Evolutionary conservation across 257 asterid genomes (phyloP).

Genomic region (Nicotiana undulata): DNA sequence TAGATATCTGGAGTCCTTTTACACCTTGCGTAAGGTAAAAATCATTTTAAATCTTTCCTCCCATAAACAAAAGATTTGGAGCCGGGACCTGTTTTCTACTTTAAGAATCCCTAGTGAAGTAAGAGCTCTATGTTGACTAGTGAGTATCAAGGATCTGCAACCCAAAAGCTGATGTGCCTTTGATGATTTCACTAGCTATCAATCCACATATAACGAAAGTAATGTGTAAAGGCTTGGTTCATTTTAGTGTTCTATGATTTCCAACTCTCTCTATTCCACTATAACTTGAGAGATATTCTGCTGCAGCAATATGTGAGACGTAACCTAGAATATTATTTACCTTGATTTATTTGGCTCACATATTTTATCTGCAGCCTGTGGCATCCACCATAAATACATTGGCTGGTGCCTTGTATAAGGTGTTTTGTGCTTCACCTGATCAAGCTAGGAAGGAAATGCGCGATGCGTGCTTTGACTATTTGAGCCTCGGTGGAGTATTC

Average conservation of each 20-base stretch:
- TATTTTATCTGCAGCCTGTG: conserved; percentile 40
- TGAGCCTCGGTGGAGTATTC: conserved; percentile 54
- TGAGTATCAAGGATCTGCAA: neutral
- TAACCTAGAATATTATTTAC: neutral
- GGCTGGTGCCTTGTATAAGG: conserved; percentile 55
- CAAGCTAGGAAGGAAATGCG: conserved; percentile 62
- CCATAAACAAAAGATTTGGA: neutral
- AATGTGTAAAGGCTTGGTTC: neutral
- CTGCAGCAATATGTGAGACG: neutral
- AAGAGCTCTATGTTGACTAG: neutral
- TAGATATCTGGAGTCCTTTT: conserved; percentile 49
- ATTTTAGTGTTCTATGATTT: neutral
- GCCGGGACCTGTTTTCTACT: neutral
- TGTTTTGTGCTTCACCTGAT: conserved; percentile 52
- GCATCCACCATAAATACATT: conserved; percentile 52
- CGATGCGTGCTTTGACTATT: conserved; percentile 51
- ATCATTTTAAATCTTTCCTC: neutral
- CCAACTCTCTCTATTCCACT: neutral
- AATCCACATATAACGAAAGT: neutral
- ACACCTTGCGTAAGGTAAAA: conserved; percentile 53
- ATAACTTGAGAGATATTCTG: neutral
- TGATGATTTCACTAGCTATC: neutral
- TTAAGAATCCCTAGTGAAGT: neutral
- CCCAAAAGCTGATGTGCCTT: neutral
- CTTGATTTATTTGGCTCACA: neutral